Conservation (phyloP, 306 rosid genomes). For the Elaeagnus macrophylla region DNA sequence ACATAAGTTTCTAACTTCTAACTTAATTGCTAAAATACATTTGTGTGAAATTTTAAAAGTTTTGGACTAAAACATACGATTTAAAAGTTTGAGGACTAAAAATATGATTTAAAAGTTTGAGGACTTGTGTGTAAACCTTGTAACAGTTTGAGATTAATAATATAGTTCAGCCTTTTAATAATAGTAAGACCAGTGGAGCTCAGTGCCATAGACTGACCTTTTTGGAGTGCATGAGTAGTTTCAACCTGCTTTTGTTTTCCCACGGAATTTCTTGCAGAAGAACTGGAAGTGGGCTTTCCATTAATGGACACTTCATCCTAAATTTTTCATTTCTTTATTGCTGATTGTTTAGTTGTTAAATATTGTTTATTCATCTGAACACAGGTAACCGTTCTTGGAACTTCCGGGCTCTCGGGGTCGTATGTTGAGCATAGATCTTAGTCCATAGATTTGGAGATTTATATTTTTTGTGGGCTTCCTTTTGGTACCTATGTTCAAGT, state of each 20-base stretch:
- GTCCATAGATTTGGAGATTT: conserved; percentile 18
- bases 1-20: no score
- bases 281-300: not conserved
- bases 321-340: conserved; percentile 6
- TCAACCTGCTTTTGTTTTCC: not conserved
- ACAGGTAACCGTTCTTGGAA: conserved; percentile 95
- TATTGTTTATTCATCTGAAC: conserved; percentile 13
- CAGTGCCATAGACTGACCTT: no score
- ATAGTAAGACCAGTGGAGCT: no score
- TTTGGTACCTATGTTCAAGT: conserved; percentile 17
- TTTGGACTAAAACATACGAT: no score
- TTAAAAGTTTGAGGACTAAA: no score
- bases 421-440: conserved; percentile 89
- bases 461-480: conserved; percentile 24
- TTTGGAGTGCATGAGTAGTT: no score
- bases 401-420: conserved; percentile 95
- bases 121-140: no score
- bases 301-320: not conserved
- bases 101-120: no score
- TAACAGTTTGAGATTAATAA: no score
- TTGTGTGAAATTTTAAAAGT: no score
- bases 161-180: no score
- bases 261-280: not conserved
- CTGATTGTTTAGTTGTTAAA: conserved; percentile 6
- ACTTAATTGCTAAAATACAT: no score